Percentiles rank a stretch among this genome's conserved stretches.
These are phyloP conservation scores for Erigeron philadelphicus DNA, from an alignment of 140 eudicot species.

Conservation along the genomic window DNA sequence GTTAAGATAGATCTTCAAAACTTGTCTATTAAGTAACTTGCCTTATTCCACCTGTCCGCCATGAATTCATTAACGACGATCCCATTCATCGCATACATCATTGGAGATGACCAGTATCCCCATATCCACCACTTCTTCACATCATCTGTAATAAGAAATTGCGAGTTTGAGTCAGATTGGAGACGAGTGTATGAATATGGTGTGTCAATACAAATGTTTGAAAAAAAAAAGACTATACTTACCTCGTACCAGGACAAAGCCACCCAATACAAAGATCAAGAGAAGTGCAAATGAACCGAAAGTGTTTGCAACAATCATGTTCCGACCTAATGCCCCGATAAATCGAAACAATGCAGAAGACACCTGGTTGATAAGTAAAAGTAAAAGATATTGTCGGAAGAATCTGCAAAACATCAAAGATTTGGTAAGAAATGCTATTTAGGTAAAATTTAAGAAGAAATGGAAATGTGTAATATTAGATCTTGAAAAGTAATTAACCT, in stretches of 20 bases:
- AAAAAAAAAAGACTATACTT: not conserved
- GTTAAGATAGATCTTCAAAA: no score
- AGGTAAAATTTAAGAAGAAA: not conserved
- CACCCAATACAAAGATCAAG: conserved; percentile 52
- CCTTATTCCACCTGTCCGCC: conserved; percentile 59
- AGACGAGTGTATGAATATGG: not conserved
- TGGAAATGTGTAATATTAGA: not conserved
- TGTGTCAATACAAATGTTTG: no score
- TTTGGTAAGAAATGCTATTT: conserved; percentile 3
- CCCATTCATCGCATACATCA: conserved; percentile 85
- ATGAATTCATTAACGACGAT: conserved; percentile 66
- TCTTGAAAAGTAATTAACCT: conserved; percentile 34
- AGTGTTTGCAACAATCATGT: conserved; percentile 62
- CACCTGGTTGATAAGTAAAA: conserved; percentile 49
- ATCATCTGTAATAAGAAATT: conserved; percentile 36
- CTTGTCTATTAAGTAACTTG: conserved; percentile 27
- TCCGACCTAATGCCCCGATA: conserved; percentile 59
- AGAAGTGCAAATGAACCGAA: conserved; percentile 62
- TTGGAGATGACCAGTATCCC: conserved; percentile 88
- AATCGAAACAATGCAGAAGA: conserved; percentile 59
- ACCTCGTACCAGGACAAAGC: conserved; percentile 67
- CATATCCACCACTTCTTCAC: conserved; percentile 78
- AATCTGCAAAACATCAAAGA: conserved; percentile 45
- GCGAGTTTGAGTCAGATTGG: not conserved
- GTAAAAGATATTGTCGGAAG: conserved; percentile 47